Base-by-base conservation (phyloP, 1,139 yeast species). In the Yamadazyma spencermartinsiae region DNA sequence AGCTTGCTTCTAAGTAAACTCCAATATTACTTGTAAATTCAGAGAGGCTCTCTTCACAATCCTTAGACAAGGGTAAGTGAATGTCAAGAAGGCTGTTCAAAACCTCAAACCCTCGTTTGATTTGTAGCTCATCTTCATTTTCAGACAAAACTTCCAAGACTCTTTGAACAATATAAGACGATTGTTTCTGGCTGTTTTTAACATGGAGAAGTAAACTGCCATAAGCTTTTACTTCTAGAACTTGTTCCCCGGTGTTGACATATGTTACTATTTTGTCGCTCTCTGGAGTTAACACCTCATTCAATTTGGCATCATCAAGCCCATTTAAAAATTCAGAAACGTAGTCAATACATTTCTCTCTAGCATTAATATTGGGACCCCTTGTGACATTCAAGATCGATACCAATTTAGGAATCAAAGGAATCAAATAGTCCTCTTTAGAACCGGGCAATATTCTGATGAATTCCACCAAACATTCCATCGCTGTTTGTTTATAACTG, bases 1-100 rank as follows among this genome's bases (percentile, higher is more conserved):
- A 61, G 9, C 53, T 56, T 5, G 49, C 44, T 17, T 60, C 64
- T 4, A 65, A 49, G 38, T 52, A 64, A 3, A 57, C 43, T 3
- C 70, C 63, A 12, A 60, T 45, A 15, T 42, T 38, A 14, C 14
- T 38, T 31, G 12, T 45, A 26, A 21, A 55, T 23, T 44, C 50
- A 4, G 28, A 24, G 4, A 48, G 25, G 8, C 36, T 31, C n/a
- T 36, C 40, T 6, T 8, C 10, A 4, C 36, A 10, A 10, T 31
- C 34, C 2, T 26, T 23, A 8, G 27, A 9, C 8, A 39, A 17
- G 1, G 31, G 13, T 6, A 26, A 15, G 11, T 28, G 28, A 21
- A 34, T 26, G 2, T 24, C 9, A 13, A 31, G n/a, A 9, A 39
- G n/a, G 1, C 7, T 16, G 8, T 28, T n/a, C 11, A 41, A 20